Conservation (phyloP, 2,329 filamentous ascomycete species). For the Ophiobolus disseminans region DNA sequence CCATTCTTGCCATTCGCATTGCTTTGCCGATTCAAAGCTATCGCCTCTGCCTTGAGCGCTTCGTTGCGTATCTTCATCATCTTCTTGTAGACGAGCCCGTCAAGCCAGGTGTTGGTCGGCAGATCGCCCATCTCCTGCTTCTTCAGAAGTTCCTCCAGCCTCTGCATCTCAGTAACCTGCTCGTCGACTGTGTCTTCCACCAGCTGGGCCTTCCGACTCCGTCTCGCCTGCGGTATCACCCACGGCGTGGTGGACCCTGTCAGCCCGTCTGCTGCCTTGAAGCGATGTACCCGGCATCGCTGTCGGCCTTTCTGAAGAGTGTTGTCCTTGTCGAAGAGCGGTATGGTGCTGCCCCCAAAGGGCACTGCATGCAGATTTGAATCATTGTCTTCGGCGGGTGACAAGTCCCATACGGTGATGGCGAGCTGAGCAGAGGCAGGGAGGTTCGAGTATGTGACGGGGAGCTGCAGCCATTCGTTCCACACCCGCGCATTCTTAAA, state of each 20-base stretch:
- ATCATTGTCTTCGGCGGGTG: conserved; percentile 74
- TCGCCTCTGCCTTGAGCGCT: conserved; percentile 44
- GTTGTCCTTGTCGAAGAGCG: conserved; percentile 91
- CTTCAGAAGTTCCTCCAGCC: conserved; percentile 89
- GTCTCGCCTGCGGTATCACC: conserved; percentile 62
- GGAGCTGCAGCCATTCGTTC: conserved; percentile 96
- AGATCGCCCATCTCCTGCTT: conserved; percentile 99
- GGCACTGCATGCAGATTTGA: conserved; percentile 81
- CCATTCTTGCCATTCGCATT: conserved; percentile 23
- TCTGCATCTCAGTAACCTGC: conserved; percentile 83
- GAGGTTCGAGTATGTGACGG: conserved; percentile 81
- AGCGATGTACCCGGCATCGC: conserved; percentile 84
- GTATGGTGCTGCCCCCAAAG: conserved; percentile 91
- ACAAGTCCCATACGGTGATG: conserved; percentile 94
- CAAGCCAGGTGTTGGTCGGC: conserved; percentile 90
- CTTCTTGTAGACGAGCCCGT: conserved; percentile 89
- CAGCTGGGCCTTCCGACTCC: conserved; percentile 57
- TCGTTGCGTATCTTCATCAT: conserved; percentile 72
- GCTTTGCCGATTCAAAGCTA: conserved; percentile 46
- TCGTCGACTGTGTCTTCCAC: conserved; percentile 60
- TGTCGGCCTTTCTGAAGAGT: conserved; percentile 90
- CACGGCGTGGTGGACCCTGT: conserved; percentile 81
- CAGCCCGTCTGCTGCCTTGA: conserved; percentile 84
- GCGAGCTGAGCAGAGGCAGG: conserved; percentile 84
- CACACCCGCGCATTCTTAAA: conserved; percentile 79